phyloP scores from a whole-genome alignment of 192 early-diverging fungal genomes.

The Chytriomyces confervae region DNA sequence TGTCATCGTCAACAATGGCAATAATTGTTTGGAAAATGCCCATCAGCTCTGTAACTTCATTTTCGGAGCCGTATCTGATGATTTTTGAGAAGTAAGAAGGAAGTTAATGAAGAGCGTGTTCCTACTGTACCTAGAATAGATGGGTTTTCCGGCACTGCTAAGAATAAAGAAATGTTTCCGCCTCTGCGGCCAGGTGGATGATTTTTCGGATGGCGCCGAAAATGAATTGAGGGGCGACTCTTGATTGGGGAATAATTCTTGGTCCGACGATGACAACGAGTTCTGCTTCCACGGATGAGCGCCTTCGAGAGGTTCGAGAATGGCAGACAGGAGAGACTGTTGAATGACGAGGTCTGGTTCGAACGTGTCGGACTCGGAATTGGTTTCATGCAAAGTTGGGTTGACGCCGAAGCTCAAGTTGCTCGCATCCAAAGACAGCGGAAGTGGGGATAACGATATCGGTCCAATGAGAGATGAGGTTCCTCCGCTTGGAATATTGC shows the following conservation, averaged over 20 bases:
- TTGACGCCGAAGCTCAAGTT: no score
- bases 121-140: slow-evolving; percentile 74
- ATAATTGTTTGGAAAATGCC: slow-evolving; percentile 90
- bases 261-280: neutral
- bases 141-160: slow-evolving; percentile 92
- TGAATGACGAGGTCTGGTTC: no score
- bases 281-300: neutral
- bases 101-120: neutral
- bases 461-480: no score
- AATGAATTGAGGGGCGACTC: neutral
- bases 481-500: no score
- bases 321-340: neutral
- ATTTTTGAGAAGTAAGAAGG: neutral
- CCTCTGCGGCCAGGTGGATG: slow-evolving; percentile 56
- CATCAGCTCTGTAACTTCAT: slow-evolving; percentile 81
- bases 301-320: neutral
- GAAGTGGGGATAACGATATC: no score
- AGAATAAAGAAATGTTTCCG: slow-evolving; percentile 92
- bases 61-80: slow-evolving; percentile 81
- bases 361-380: no score
- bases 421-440: no score
- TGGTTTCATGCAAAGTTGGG: no score
- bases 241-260: neutral
- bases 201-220: neutral
- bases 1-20: slow-evolving; percentile 78